Evolutionary conservation across 768 basidiomycete species (phyloP).

Genomic region (Cystofilobasidium ferigula): DNA sequence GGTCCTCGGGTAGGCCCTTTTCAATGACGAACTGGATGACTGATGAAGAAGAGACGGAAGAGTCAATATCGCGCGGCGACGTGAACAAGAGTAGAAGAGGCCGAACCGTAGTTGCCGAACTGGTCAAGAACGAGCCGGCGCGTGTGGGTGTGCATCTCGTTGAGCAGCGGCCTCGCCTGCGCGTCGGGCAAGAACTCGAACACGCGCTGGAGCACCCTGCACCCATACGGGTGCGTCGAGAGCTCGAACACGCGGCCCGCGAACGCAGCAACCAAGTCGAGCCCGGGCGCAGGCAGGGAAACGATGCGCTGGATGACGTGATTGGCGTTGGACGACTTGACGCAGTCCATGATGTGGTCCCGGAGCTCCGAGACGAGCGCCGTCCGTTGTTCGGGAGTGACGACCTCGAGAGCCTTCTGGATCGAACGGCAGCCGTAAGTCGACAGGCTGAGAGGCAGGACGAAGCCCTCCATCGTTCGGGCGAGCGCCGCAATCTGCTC

Average conservation of each 20-base stretch:
- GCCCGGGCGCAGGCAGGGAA: slow-evolving; percentile 53
- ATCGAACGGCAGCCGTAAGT: slow-evolving; percentile 91
- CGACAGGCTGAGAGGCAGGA: slow-evolving; percentile 66
- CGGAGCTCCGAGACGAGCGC: slow-evolving; percentile 67
- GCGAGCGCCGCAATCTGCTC: slow-evolving; percentile 61
- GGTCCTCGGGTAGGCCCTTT: slow-evolving; percentile 61
- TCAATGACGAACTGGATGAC: slow-evolving; percentile 89
- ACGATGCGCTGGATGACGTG: slow-evolving; percentile 51
- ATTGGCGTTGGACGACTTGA: slow-evolving; percentile 85
- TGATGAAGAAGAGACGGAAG: slow-evolving; percentile 36
- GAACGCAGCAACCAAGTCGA: slow-evolving; percentile 65
- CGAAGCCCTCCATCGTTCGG: slow-evolving; percentile 62
- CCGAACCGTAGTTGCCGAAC: slow-evolving; percentile 47
- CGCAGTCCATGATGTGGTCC: slow-evolving; percentile 66
- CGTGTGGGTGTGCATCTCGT: slow-evolving; percentile 66
- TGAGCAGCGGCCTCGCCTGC: slow-evolving; percentile 58
- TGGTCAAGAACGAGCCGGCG: slow-evolving; percentile 73
- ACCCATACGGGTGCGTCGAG: slow-evolving; percentile 81
- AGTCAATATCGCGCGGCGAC: not conserved
- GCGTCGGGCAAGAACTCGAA: slow-evolving; percentile 69
- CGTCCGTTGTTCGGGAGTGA: slow-evolving; percentile 66
- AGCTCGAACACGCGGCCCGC: slow-evolving; percentile 56
- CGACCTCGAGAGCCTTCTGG: slow-evolving; percentile 57
- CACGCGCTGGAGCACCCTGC: slow-evolving; percentile 85
- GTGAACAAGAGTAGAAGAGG: slow-evolving; percentile 42